phyloP scores from a whole-genome alignment of 108 stramenopile genomes.

The Cyclotella distinguenda region DNA sequence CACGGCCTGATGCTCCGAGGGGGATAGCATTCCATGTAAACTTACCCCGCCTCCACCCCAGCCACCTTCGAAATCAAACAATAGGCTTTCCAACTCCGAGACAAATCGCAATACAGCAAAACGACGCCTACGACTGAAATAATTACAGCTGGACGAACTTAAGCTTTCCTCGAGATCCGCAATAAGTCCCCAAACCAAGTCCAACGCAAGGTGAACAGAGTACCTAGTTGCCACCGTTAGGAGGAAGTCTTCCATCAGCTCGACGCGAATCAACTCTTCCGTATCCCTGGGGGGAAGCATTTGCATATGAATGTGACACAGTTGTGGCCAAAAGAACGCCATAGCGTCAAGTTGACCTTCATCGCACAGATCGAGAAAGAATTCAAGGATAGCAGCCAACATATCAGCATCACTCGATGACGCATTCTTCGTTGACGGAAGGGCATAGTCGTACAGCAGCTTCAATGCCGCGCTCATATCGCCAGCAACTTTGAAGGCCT shows the following conservation, averaged over 20 bases:
- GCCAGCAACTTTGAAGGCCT: constrained; percentile 86
- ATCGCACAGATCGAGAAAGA: constrained; percentile 83
- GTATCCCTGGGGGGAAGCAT: constrained; percentile 78
- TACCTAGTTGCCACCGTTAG: constrained; percentile 68
- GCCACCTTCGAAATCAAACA: constrained; percentile 82
- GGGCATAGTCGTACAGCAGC: constrained; percentile 68
- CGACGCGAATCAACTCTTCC: constrained; percentile 63
- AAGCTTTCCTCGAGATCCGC: constrained; percentile 85
- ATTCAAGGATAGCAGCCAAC: constrained; percentile 77
- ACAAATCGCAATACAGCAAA: constrained; percentile 79
- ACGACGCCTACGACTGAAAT: constrained; percentile 56
- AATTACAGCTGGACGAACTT: constrained; percentile 33
- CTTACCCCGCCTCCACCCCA: constrained; percentile 86
- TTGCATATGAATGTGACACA: constrained; percentile 81
- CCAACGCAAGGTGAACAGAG: constrained; percentile 78
- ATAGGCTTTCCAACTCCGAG: constrained; percentile 76
- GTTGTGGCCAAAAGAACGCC: constrained; percentile 84
- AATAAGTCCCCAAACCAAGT: constrained; percentile 77
- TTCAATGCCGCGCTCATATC: constrained; percentile 87
- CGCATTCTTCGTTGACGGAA: constrained; percentile 41
- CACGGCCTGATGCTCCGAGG: constrained; percentile 69
- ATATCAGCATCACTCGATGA: constrained; percentile 46
- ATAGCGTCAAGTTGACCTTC: constrained; percentile 75
- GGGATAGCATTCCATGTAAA: constrained; percentile 63
- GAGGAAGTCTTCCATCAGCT: constrained; percentile 85